Evolutionary conservation across 176 grass and related monocot genomes (phyloP).

Genomic region (Typha latifolia): DNA sequence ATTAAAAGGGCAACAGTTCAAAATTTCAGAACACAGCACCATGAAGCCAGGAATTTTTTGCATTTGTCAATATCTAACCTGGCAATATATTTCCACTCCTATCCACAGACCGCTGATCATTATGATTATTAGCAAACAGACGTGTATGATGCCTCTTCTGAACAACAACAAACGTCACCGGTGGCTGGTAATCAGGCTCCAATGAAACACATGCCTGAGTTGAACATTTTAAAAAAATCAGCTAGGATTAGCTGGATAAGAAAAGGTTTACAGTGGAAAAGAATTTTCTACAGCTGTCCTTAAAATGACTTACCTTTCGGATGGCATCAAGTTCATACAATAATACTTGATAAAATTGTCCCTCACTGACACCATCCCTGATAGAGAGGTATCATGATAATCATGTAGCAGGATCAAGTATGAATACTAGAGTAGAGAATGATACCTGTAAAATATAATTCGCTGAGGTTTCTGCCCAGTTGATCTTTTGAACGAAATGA

Average conservation of each 20-base stretch:
- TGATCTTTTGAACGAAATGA: conserved; percentile 78
- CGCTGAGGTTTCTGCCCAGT: conserved; percentile 93
- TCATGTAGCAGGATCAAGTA: not conserved
- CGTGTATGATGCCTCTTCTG: conserved; percentile 97
- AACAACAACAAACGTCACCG: conserved; percentile 93
- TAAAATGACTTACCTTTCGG: conserved; percentile 47
- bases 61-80: conserved; percentile 37
- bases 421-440: conserved; percentile 1
- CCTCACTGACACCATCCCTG: conserved; percentile 92
- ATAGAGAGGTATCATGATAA: conserved; percentile 9
- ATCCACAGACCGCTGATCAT: conserved; percentile 64
- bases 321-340: conserved; percentile 92
- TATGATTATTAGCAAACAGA: conserved; percentile 86
- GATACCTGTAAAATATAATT: conserved; percentile 96
- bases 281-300: not conserved
- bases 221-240: conserved; percentile 4
- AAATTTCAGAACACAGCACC: no score
- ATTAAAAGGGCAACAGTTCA: not conserved
- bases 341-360: conserved; percentile 96
- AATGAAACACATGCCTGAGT: conserved; percentile 82
- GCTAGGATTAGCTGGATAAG: conserved; percentile 1
- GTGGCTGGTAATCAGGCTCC: conserved; percentile 95
- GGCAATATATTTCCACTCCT: conserved; percentile 91
- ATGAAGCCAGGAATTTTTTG: not conserved
- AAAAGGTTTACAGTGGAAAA: not conserved